phyloP scores from a whole-genome alignment of 331 rosid genomes.

The Stylosanthes scabra region DNA sequence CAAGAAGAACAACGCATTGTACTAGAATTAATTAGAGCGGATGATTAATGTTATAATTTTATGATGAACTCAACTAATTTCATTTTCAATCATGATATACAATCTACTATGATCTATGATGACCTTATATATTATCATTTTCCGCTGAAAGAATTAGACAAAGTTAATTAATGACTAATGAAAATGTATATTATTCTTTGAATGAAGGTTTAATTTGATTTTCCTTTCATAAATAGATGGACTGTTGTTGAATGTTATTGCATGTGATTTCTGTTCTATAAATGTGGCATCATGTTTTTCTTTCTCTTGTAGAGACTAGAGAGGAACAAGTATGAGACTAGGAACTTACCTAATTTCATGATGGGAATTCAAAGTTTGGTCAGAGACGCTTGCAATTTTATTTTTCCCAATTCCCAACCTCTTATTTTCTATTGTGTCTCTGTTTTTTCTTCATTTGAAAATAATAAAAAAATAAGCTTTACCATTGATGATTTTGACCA shows the following conservation, averaged over 20 bases:
- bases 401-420: neutral
- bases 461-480: constrained; percentile 12
- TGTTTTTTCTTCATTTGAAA: constrained; percentile 18
- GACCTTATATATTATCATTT: too few relatives aligned
- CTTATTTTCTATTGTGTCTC: constrained; percentile 2
- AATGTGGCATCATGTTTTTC: constrained; percentile 27
- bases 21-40: constrained; percentile 36
- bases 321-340: constrained; percentile 31
- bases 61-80: constrained; percentile 33
- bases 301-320: neutral
- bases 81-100: neutral
- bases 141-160: too few relatives aligned
- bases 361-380: constrained; percentile 48
- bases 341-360: constrained; percentile 39
- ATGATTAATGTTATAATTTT: constrained; percentile 31
- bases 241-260: constrained; percentile 30
- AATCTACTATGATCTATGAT: too few relatives aligned
- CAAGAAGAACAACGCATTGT: neutral
- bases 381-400: constrained; percentile 21
- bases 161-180: too few relatives aligned
- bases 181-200: too few relatives aligned
- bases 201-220: neutral
- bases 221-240: neutral
- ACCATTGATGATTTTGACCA: constrained; percentile 29
- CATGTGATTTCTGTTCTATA: constrained; percentile 4